A percentile compares a stretch with the other conserved stretches of the same genome.
Evolutionary conservation across 2,329 filamentous ascomycete species (phyloP).

Genomic region (Hymenoscyphus linearis): DNA sequence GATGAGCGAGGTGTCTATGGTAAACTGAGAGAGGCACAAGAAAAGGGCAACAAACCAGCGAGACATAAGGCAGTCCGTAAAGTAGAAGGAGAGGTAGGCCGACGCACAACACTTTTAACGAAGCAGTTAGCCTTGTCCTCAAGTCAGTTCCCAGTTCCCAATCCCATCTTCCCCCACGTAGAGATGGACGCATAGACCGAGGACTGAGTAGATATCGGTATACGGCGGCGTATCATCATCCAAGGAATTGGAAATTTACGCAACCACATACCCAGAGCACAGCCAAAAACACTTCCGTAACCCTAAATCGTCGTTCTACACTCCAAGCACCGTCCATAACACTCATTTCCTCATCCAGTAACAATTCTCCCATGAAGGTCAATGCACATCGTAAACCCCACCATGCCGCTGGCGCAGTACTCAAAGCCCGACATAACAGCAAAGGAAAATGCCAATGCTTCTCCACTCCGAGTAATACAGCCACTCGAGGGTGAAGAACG

Average conservation of each 20-base stretch:
- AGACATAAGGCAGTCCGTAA: slow-evolving; percentile 80
- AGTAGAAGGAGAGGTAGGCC: slow-evolving; percentile 75
- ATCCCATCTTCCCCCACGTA: too few relatives aligned
- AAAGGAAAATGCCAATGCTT: slow-evolving; percentile 68
- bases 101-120: slow-evolving; percentile 62
- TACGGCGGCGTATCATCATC: not conserved
- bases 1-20: not conserved
- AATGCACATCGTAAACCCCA: slow-evolving; percentile 67
- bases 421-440: slow-evolving; percentile 66
- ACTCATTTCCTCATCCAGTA: slow-evolving; percentile 38
- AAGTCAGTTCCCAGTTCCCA: too few relatives aligned
- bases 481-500: slow-evolving; percentile 69
- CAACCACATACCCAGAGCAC: slow-evolving; percentile 61
- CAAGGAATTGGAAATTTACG: not conserved
- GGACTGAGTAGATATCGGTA: too few relatives aligned
- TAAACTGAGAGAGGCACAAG: not conserved
- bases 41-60: slow-evolving; percentile 53
- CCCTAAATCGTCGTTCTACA: slow-evolving; percentile 43
- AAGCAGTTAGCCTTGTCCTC: not conserved
- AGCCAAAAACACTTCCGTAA: slow-evolving; percentile 66
- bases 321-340: slow-evolving; percentile 32
- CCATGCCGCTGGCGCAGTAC: slow-evolving; percentile 64
- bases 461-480: slow-evolving; percentile 70
- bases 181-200: too few relatives aligned
- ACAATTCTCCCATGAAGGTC: slow-evolving; percentile 60